Percentiles rank a stretch among this genome's conserved stretches.
phyloP scores from a whole-genome alignment of 225 moss, liverwort and hornwort genomes.

The Ulota crispa region DNA sequence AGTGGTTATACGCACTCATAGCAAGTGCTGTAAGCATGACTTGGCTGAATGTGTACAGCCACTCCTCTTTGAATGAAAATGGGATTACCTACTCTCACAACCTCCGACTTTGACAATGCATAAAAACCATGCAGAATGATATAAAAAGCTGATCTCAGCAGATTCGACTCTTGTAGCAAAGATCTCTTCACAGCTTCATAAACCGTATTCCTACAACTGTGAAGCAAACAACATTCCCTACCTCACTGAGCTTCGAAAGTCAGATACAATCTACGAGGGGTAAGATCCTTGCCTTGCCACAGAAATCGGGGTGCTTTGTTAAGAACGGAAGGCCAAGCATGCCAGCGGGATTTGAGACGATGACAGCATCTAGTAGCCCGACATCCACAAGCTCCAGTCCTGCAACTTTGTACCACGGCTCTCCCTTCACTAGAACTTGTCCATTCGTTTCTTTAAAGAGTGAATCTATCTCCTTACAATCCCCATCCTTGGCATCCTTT shows the following conservation, averaged over 20 bases:
- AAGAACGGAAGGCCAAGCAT: constrained; percentile 93
- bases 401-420: constrained; percentile 84
- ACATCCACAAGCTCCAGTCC: constrained; percentile 70
- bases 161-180: neutral
- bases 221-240: neutral
- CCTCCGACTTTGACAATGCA: neutral
- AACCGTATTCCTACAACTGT: neutral
- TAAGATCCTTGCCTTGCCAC: constrained; percentile 58
- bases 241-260: neutral
- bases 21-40: neutral
- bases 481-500: constrained; percentile 20
- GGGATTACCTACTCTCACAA: neutral
- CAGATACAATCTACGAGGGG: constrained; percentile 1
- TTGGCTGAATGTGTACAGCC: neutral
- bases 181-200: neutral
- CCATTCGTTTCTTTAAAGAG: constrained; percentile 45
- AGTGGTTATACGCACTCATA: too few relatives aligned
- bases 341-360: constrained; percentile 81
- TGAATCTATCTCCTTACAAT: constrained; percentile 23
- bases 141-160: neutral
- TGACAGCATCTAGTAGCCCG: constrained; percentile 71
- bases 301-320: constrained; percentile 73
- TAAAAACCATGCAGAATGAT: neutral
- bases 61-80: neutral
- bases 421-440: constrained; percentile 55